A percentile compares a stretch with the other conserved stretches of the same genome.
Conservation (phyloP, 2,329 filamentous ascomycete genomes). For the Penicillium sp. region DNA sequence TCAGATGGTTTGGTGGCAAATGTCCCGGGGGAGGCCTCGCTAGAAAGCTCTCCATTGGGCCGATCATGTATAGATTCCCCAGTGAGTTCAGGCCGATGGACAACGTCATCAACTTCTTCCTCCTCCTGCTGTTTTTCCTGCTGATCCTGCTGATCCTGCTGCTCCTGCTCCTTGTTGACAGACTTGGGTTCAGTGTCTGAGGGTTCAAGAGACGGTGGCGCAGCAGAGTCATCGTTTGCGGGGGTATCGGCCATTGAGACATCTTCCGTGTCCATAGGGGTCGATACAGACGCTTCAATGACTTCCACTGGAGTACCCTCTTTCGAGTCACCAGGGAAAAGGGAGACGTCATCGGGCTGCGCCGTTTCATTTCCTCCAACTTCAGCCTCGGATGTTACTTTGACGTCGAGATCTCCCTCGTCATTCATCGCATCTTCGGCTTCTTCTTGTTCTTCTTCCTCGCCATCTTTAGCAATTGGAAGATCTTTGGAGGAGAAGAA, state of each 20-base stretch:
- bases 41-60: conserved; percentile 40
- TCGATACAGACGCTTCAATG: conserved; percentile 21
- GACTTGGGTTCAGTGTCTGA: neutral
- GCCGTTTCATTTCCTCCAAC: conserved; percentile 34
- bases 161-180: conserved; percentile 1
- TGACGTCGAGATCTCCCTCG: conserved; percentile 24
- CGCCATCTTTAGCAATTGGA: conserved; percentile 38
- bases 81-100: conserved; percentile 12
- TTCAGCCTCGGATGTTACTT: conserved; percentile 7
- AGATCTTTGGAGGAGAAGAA: conserved; percentile 53
- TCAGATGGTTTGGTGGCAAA: conserved; percentile 50
- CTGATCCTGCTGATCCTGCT: too few species aligned
- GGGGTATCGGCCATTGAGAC: conserved; percentile 18
- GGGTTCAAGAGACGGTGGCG: neutral
- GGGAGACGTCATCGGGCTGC: conserved; percentile 41
- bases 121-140: too few species aligned
- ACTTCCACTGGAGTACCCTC: conserved; percentile 35
- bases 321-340: conserved; percentile 33
- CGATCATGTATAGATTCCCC: conserved; percentile 29
- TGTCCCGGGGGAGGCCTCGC: conserved; percentile 48
- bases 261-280: conserved; percentile 18
- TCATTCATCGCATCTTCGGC: neutral
- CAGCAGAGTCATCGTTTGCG: conserved; percentile 2
- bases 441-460: conserved; percentile 21
- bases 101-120: conserved; percentile 15